Base-by-base conservation (phyloP, 371 early-diverging fungal species). In the Mortierella polycephala region DNA sequence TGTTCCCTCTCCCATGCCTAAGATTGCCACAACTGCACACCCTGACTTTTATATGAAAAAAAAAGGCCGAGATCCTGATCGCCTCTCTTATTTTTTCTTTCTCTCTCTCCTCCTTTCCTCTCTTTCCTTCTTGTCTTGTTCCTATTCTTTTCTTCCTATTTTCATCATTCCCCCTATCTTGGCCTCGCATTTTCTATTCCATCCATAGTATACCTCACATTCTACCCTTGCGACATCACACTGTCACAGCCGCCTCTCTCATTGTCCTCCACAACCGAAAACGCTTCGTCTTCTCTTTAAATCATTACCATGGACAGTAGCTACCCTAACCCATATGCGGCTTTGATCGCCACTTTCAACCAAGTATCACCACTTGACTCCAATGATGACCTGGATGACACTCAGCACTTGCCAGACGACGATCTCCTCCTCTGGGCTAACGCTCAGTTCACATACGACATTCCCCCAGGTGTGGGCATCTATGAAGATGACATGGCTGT, bases 351-450 rank as follows among this genome's bases (percentile, higher is more conserved):
- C 52, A 60, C 64, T 10, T 74, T 68, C 52, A 64, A 61, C 57
- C 64, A 64, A 18, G 61, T 63, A 46, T 57, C 71, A 2, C 65
- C 61, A 20, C 16, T 42, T 21, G 45, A 41, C 8, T 44, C 23
- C 21, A 69, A 61, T 39, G 46, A 45, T 30, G 39, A 46, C 9
- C 67, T 49, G 8, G 73, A 71, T 55, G 79, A 79, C 30, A 65
- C 69, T 13, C 66, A 79, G 45, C 64, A 79, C 58, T 21, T 79
- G 44, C 66, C 73, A 16, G 79, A 79, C 60, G 86, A 87, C 61
- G 89, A 89, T 70, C 76, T 89, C 60, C 83, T 86, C 10, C 81
- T 91, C 14, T 93, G 94, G 94, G 87, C 92, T 20, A 91, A 90
- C 68, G 90, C 91, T 20, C 90, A 91, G 74, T 92, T 92, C 73